Conservation (phyloP, 1,284 basidiomycete species). For the Cryptococcus depauperatus region DNA sequence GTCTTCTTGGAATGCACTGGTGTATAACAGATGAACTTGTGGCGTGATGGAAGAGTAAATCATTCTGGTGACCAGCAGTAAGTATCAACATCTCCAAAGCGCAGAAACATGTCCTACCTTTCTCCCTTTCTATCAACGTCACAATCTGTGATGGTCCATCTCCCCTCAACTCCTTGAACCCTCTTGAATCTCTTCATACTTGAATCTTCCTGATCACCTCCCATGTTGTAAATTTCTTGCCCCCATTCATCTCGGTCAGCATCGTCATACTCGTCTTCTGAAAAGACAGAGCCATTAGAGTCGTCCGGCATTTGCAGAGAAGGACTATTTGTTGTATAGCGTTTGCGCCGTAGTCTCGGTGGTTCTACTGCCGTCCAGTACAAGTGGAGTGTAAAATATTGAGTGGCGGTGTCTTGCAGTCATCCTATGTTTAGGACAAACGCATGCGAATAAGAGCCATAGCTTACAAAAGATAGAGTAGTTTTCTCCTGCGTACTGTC, state of each 20-base stretch:
- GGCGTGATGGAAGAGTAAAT: conserved; percentile 83
- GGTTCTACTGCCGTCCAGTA: conserved; percentile 64
- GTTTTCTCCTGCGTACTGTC: conserved; percentile 65
- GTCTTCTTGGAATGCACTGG: conserved; percentile 58
- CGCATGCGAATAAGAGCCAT: too few species aligned
- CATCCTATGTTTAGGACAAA: too few species aligned
- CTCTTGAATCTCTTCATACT: conserved; percentile 69
- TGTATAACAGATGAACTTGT: conserved; percentile 77
- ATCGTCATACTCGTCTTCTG: conserved; percentile 4
- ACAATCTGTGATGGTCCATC: conserved; percentile 92
- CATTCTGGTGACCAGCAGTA: conserved; percentile 52
- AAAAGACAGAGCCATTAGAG: too few species aligned
- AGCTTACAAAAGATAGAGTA: conserved; percentile 30
- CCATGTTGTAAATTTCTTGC: conserved; percentile 4
- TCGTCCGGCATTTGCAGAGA: neutral
- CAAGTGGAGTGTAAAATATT: conserved; percentile 78
- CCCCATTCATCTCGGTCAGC: neutral
- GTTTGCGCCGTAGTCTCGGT: conserved; percentile 52
- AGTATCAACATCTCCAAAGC: conserved; percentile 10
- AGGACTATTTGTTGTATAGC: neutral
- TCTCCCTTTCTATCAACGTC: conserved; percentile 87
- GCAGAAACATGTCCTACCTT: conserved; percentile 55
- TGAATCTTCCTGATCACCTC: conserved; percentile 45
- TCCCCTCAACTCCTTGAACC: conserved; percentile 63
- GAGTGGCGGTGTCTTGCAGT: conserved; percentile 46